Conservation (phyloP, 2,329 filamentous ascomycete genomes). For the Podosphaera xanthii region DNA sequence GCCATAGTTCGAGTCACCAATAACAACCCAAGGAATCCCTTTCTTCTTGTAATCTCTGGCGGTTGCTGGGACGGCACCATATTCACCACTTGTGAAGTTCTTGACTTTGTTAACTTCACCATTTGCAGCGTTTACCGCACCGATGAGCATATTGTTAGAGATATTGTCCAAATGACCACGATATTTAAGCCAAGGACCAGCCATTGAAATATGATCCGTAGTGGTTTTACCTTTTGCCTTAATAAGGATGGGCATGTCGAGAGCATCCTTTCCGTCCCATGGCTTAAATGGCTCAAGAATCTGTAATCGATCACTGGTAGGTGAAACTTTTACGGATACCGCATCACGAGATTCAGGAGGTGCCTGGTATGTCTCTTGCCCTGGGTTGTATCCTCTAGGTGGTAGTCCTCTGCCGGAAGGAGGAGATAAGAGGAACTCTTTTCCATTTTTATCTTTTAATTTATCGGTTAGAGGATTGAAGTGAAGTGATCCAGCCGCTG, state of each 20-base stretch:
- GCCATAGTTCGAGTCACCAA: conserved; percentile 99
- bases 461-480: conserved; percentile 92
- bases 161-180: conserved; percentile 98
- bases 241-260: conserved; percentile 74
- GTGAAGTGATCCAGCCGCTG: conserved; percentile 60
- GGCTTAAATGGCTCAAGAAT: conserved; percentile 63
- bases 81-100: conserved; percentile 69
- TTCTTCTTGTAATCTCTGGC: conserved; percentile 97
- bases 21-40: conserved; percentile 86
- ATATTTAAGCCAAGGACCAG: conserved; percentile 94
- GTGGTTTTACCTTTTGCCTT: conserved; percentile 94
- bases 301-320: conserved; percentile 83
- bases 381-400: conserved; percentile 62
- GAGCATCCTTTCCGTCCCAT: conserved; percentile 84
- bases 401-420: conserved; percentile 71
- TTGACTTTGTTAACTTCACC: conserved; percentile 93
- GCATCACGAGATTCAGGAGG: conserved; percentile 56
- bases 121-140: conserved; percentile 89
- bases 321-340: conserved; percentile 64
- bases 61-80: conserved; percentile 72
- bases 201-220: conserved; percentile 94
- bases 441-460: conserved; percentile 86
- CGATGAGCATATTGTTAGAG: conserved; percentile 99
- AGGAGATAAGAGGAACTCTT: conserved; percentile 71
- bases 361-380: conserved; percentile 85